phyloP scores from a whole-genome alignment of 2,329 filamentous ascomycete genomes.

The Lachnellula subtilissima region DNA sequence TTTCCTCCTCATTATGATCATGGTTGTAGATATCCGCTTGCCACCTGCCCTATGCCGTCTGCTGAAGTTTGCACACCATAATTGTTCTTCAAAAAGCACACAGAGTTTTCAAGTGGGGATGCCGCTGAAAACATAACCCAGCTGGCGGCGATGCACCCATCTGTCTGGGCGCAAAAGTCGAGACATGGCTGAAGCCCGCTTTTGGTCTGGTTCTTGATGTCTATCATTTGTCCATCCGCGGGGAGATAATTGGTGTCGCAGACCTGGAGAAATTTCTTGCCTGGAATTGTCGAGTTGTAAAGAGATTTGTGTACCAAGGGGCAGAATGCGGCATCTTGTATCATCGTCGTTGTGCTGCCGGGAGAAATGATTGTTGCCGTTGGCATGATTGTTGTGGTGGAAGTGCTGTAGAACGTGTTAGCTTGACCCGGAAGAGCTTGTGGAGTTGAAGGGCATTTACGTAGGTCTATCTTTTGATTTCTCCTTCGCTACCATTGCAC shows the following conservation, averaged over 20 bases:
- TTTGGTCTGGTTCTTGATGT: constrained; percentile 11
- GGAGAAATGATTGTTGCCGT: constrained; percentile 5
- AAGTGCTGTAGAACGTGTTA: background rate
- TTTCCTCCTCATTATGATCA: background rate
- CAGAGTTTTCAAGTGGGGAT: constrained; percentile 13
- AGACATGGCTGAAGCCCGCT: constrained; percentile 13
- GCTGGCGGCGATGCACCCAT: constrained; percentile 18
- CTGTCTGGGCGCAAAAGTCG: constrained; percentile 12
- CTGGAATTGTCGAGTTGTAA: constrained; percentile 12
- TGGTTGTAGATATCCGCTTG: background rate
- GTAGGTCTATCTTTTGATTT: constrained; percentile 8
- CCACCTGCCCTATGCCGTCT: background rate
- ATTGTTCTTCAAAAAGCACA: constrained; percentile 21
- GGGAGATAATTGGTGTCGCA: constrained; percentile 13
- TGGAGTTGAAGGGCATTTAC: background rate
- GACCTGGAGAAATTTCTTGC: constrained; percentile 13
- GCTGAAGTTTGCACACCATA: background rate
- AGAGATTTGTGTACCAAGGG: constrained; percentile 14
- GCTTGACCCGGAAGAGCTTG: background rate
- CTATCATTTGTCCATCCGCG: constrained; percentile 11
- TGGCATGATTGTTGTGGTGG: background rate
- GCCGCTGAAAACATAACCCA: constrained; percentile 21
- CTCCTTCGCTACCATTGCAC: constrained; percentile 7
- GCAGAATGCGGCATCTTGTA: constrained; percentile 19
- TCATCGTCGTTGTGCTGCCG: constrained; percentile 3